Evolutionary conservation across 768 basidiomycete species (phyloP), one percentile per base, ranked within the genome.

Genomic region (Suillus brevipes): DNA sequence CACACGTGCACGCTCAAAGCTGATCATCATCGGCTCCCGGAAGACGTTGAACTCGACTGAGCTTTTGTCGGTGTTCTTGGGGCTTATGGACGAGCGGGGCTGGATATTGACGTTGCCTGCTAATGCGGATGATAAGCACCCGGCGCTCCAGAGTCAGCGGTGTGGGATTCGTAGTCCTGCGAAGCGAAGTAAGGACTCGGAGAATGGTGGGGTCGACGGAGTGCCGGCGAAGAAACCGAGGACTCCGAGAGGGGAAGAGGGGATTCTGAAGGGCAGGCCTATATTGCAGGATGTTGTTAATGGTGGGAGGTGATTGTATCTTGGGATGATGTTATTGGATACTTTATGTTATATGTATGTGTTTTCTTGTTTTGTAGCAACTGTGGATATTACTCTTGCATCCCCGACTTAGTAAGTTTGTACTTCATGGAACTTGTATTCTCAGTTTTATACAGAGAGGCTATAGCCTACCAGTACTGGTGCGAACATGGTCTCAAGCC

Each of bases 11-110:
- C 87, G 90, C 62, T 86, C 87, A 40, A 99, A 99, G 78, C 80
- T 99, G 3, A 82, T 98, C 75, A 90, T 99, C 64, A 83, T 99
- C 70, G 97, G 97, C 5, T 96, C 94, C 0, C 83, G 89, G 49
- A 84, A 79, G 70, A 99, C 97, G 1, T 82, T 99, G 12, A 75
- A 85, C 49, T 73, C 75, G 34, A 84, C 85, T 0, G 76, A 87
- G 0, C 75, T 97, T 37, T 78, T 99, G 43, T 74, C 78, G 2
- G 85, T 90, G 34, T 96, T 99, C 78, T 87, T 99, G 67, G 73
- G 78, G 12, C 80, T 98, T 58, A 89, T 97, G 87, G 84, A 91
- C 12, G 79, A 73, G 34, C 83, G 81, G 60, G 78, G 79, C 0
- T 98, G 97, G 97, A 84, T 93, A 37, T 76, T 91, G 52, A 66